A percentile compares a stretch with the other conserved stretches of the same genome.
These are phyloP conservation scores for Xylariaceae sp. DNA, from an alignment of 2,329 filamentous ascomycete species.

Conservation along the genomic window DNA sequence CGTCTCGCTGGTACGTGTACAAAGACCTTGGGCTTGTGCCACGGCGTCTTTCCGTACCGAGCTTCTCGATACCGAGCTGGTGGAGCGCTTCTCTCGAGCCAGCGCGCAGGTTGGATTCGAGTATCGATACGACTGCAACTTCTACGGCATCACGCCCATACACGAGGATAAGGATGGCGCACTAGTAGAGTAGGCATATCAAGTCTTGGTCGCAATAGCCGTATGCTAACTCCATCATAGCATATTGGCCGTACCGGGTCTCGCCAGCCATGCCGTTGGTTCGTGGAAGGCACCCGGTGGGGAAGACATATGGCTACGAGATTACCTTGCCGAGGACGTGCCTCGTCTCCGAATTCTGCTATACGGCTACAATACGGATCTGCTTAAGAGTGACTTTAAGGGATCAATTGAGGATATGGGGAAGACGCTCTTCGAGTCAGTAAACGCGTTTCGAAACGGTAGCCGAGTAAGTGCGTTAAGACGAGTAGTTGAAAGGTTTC, in stretches of 20 bases:
- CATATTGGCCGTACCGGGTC: conserved; percentile 30
- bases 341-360: conserved; percentile 24
- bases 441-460: neutral
- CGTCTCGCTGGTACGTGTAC: conserved; percentile 1
- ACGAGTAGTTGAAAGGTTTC: neutral
- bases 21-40: conserved; percentile 6
- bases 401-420: conserved; percentile 2
- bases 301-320: conserved; percentile 30
- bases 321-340: conserved; percentile 26
- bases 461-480: neutral
- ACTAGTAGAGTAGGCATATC: conserved; percentile 23
- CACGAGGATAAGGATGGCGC: conserved; percentile 14
- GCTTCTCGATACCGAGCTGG: neutral
- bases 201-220: too few species aligned
- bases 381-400: conserved; percentile 21
- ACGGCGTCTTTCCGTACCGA: conserved; percentile 9
- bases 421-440: neutral
- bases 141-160: conserved; percentile 29
- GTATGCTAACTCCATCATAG: too few species aligned
- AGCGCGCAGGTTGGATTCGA: neutral
- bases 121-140: conserved; percentile 18
- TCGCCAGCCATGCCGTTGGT: conserved; percentile 30
- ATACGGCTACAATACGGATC: conserved; percentile 31
- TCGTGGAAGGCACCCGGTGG: conserved; percentile 28
- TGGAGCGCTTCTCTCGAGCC: neutral